phyloP scores from a whole-genome alignment of 306 rosid genomes.

The Ormosia emarginata region DNA sequence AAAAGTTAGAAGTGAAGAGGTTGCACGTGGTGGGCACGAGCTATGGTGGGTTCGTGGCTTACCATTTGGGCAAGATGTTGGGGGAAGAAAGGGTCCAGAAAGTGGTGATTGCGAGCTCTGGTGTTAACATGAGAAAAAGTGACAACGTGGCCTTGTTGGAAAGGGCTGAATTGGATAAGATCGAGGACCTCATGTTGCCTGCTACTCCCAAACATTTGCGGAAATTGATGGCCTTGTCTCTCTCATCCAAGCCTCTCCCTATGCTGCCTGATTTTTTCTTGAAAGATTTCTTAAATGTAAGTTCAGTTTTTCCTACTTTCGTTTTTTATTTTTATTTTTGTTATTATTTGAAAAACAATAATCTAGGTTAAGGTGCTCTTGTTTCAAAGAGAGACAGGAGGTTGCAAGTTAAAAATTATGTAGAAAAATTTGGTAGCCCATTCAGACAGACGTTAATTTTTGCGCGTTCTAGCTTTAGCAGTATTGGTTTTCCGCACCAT shows the following conservation, averaged over 20 bases:
- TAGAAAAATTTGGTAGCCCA: neutral
- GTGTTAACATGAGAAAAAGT: slow-evolving; percentile 52
- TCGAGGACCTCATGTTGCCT: slow-evolving; percentile 77
- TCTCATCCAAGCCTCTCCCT: slow-evolving; percentile 7
- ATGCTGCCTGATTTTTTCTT: slow-evolving; percentile 58
- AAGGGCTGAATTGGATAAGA: slow-evolving; percentile 50
- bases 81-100: slow-evolving; percentile 76
- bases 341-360: no score
- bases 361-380: no score
- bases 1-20: slow-evolving; percentile 40
- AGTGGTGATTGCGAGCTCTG: slow-evolving; percentile 89
- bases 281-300: slow-evolving; percentile 53
- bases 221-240: slow-evolving; percentile 43
- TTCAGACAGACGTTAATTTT: neutral
- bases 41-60: slow-evolving; percentile 87
- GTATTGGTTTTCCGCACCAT: neutral
- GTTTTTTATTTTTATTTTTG: no score
- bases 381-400: no score
- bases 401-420: no score
- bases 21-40: slow-evolving; percentile 73
- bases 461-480: no score
- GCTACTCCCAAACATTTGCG: slow-evolving; percentile 50
- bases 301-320: neutral
- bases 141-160: slow-evolving; percentile 46
- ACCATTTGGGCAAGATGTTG: slow-evolving; percentile 56